Evolutionary conservation across 495 filamentous ascomycete species (phyloP).

Genomic region (Penicillium diatomitis): DNA sequence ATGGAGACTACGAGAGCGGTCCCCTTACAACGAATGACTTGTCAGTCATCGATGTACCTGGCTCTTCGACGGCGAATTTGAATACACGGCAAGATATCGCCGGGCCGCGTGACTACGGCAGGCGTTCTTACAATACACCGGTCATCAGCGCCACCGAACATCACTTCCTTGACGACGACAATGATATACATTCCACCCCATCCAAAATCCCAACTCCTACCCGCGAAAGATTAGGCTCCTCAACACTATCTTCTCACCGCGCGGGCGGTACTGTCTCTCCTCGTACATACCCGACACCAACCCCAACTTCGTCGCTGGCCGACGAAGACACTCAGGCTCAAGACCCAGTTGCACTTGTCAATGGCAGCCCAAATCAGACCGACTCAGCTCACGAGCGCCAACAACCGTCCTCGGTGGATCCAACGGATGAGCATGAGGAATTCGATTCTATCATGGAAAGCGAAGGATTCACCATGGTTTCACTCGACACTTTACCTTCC

Average conservation of each 20-base stretch:
- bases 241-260: constrained; percentile 24
- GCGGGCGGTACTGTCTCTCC: constrained; percentile 27
- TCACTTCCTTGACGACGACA: constrained; percentile 20
- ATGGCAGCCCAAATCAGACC: neutral
- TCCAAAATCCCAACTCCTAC: constrained; percentile 34
- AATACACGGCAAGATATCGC: neutral
- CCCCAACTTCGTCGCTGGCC: constrained; percentile 30
- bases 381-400: constrained; percentile 2
- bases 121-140: constrained; percentile 21
- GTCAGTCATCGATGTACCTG: constrained; percentile 13
- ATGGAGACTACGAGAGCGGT: constrained; percentile 19
- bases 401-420: constrained; percentile 15
- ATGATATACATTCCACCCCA: constrained; percentile 30
- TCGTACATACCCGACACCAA: constrained; percentile 34
- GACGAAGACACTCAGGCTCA: constrained; percentile 25
- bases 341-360: neutral
- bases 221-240: constrained; percentile 17
- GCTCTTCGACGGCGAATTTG: constrained; percentile 4
- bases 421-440: constrained; percentile 37
- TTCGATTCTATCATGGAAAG: constrained; percentile 51
- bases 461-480: constrained; percentile 53
- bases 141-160: constrained; percentile 23
- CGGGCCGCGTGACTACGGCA: constrained; percentile 9
- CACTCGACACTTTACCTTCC: constrained; percentile 43
- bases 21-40: constrained; percentile 18